Percentiles rank a stretch among this genome's conserved stretches.
Evolutionary conservation across 2,329 filamentous ascomycete species (phyloP).

Genomic region (Capronia americana): DNA sequence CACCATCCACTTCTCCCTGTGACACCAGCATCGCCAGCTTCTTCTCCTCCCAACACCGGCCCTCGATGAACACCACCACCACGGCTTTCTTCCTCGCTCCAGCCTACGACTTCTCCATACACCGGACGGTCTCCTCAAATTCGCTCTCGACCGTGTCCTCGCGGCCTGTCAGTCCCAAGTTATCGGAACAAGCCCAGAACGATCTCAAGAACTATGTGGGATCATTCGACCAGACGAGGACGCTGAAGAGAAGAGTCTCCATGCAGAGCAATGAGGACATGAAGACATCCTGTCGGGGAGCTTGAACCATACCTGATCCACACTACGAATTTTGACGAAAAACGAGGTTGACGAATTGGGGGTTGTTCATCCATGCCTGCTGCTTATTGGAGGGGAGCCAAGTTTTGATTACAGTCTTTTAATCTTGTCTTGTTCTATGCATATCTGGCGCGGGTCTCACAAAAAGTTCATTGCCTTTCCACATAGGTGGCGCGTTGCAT

Average conservation of each 20-base stretch:
- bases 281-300: constrained; percentile 19
- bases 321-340: constrained; percentile 10
- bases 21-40: constrained; percentile 56
- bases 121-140: constrained; percentile 42
- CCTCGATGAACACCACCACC: constrained; percentile 44
- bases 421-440: constrained; percentile 16
- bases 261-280: constrained; percentile 39
- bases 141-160: constrained; percentile 57
- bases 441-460: constrained; percentile 3
- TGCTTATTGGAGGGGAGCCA: background rate
- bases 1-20: constrained; percentile 43
- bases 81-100: constrained; percentile 72
- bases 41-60: constrained; percentile 22
- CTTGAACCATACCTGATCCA: constrained; percentile 9
- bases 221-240: constrained; percentile 82
- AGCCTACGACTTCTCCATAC: constrained; percentile 74
- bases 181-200: constrained; percentile 77
- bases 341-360: constrained; percentile 14
- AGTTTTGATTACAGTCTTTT: constrained; percentile 15
- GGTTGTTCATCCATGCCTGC: background rate
- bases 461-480: constrained; percentile 23
- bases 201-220: constrained; percentile 86
- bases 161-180: constrained; percentile 73
- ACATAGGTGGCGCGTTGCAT: constrained; percentile 4
- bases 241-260: constrained; percentile 48